Percentiles rank a stretch among this genome's conserved stretches.
Conservation (phyloP, 768 basidiomycete genomes). For the Phlegmacium glaucopus region DNA sequence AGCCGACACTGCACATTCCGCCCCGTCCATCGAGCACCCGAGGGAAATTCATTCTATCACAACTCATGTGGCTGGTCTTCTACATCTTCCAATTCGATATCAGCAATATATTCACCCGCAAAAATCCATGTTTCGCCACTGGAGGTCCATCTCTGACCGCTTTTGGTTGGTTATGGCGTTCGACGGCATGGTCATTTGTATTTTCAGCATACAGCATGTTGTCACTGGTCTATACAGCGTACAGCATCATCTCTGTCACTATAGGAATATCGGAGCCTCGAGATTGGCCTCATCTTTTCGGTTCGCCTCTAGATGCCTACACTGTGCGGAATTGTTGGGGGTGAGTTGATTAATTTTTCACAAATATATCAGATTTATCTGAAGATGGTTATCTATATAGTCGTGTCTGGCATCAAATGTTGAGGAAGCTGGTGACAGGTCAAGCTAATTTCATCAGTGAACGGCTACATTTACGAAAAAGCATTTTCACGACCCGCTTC, state of each 20-base stretch:
- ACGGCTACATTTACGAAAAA: constrained; percentile 21
- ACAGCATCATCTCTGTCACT: constrained; percentile 18
- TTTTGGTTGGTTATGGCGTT: constrained; percentile 11
- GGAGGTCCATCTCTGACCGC: no score
- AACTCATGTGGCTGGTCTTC: no score
- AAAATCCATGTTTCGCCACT: no score
- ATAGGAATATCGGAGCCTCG: constrained; percentile 21
- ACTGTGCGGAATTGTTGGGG: constrained; percentile 38
- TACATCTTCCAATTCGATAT: no score
- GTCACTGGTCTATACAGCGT: background rate
- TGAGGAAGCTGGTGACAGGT: constrained; percentile 25
- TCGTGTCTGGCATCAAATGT: constrained; percentile 32
- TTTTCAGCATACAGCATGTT: constrained; percentile 2
- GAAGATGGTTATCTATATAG: constrained; percentile 11
- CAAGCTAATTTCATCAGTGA: constrained; percentile 25
- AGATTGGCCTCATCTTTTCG: constrained; percentile 36
- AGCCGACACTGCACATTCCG: constrained; percentile 15
- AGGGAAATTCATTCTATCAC: no score
- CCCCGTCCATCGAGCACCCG: constrained; percentile 12
- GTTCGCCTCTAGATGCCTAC: constrained; percentile 30
- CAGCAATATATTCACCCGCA: no score
- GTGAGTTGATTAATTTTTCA: constrained; percentile 23
- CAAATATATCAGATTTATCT: background rate
- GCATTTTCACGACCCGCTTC: constrained; percentile 21
- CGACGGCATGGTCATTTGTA: constrained; percentile 8